Percentiles rank a stretch among this genome's conserved stretches.
Evolutionary conservation across 169 alveolate genomes (phyloP).

Genomic region (Plasmodium falciparum): DNA sequence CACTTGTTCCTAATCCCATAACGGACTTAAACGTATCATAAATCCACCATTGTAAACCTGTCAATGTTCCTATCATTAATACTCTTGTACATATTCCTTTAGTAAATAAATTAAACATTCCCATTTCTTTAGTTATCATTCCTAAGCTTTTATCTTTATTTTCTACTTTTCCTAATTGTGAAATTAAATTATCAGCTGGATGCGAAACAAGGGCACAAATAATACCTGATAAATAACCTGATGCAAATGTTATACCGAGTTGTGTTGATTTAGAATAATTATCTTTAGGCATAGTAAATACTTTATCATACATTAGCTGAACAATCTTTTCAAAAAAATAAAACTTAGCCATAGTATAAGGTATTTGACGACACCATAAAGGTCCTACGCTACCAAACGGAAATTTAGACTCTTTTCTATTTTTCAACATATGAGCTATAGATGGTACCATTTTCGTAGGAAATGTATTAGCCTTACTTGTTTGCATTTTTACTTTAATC

Average conservation of each 20-base stretch:
- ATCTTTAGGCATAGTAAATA: constrained; percentile 92
- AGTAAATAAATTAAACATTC: constrained; percentile 86
- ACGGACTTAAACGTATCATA: constrained; percentile 96
- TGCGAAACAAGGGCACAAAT: constrained; percentile 97
- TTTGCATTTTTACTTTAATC: constrained; percentile 95
- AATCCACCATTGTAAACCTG: constrained; percentile 99
- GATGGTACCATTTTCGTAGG: constrained; percentile 89
- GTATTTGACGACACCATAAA: constrained; percentile 95
- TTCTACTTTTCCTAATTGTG: constrained; percentile 93
- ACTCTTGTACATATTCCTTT: constrained; percentile 95
- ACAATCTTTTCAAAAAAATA: constrained; percentile 96
- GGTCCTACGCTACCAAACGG: constrained; percentile 94
- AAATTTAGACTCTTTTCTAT: constrained; percentile 88
- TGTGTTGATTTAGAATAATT: constrained; percentile 92
- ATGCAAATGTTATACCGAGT: constrained; percentile 94
- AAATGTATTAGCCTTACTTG: constrained; percentile 90
- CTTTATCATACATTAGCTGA: constrained; percentile 90
- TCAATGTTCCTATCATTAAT: constrained; percentile 98
- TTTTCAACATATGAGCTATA: constrained; percentile 84
- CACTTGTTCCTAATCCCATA: constrained; percentile 88
- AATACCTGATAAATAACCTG: constrained; percentile 97
- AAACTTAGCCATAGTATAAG: constrained; percentile 99
- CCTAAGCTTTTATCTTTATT: constrained; percentile 87
- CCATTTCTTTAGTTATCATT: constrained; percentile 82
- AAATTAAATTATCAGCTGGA: constrained; percentile 97